phyloP scores from a whole-genome alignment of 371 early-diverging fungal species.

The Mycotypha africana region DNA sequence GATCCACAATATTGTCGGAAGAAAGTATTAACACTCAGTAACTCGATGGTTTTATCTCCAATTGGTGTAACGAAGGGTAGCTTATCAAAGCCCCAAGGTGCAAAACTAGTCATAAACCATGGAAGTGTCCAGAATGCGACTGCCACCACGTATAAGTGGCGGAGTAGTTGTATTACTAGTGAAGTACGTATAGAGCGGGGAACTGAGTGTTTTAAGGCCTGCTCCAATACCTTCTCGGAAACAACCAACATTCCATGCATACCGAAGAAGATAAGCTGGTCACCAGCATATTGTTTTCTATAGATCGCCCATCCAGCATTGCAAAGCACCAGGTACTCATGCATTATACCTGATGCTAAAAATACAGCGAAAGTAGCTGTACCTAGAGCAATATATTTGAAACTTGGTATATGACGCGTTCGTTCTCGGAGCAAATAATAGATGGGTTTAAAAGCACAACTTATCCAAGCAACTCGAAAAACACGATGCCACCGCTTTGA shows the following conservation, averaged over 20 bases:
- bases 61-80: constrained; percentile 6
- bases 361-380: constrained; percentile 26
- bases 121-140: constrained; percentile 17
- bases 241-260: constrained; percentile 23
- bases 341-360: constrained; percentile 20
- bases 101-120: constrained; percentile 24
- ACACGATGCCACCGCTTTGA: constrained; percentile 16
- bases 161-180: not conserved
- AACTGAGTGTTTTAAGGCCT: not conserved
- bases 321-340: constrained; percentile 24
- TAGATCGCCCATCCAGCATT: constrained; percentile 27
- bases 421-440: constrained; percentile 4
- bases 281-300: constrained; percentile 16
- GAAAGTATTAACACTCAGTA: not conserved
- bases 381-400: constrained; percentile 6
- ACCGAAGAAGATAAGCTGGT: constrained; percentile 25
- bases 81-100: constrained; percentile 21
- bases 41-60: not conserved
- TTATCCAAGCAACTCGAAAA: constrained; percentile 9
- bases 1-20: constrained; percentile 7
- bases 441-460: constrained; percentile 10
- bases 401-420: not conserved
- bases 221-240: constrained; percentile 3
- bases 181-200: not conserved
- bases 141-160: constrained; percentile 21